These are phyloP conservation scores for Omphalotus olearius DNA, from an alignment of 1,284 basidiomycete genomes.

Conservation along the genomic window DNA sequence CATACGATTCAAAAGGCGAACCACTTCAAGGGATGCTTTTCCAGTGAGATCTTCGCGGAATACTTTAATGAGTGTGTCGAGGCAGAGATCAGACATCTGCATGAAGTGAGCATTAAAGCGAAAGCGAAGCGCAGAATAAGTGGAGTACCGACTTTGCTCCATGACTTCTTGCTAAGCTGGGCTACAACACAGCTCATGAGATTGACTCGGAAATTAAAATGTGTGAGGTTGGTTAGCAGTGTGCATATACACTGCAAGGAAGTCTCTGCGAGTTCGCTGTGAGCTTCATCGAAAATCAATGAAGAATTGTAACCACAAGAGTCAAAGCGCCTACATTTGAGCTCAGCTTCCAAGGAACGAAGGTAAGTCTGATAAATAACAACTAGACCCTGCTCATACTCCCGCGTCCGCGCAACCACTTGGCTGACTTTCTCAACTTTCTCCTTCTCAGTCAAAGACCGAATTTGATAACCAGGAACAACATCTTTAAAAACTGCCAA, in stretches of 20 bases:
- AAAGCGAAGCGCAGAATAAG: slow-evolving; percentile 2
- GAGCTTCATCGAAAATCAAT: slow-evolving; percentile 41
- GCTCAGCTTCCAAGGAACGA: slow-evolving; percentile 78
- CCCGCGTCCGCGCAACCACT: slow-evolving; percentile 84
- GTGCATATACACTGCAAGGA: slow-evolving; percentile 87
- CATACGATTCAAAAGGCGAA: slow-evolving; percentile 93
- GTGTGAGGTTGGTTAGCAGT: slow-evolving; percentile 77
- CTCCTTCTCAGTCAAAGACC: slow-evolving; percentile 86
- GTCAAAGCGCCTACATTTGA: slow-evolving; percentile 63
- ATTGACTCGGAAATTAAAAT: slow-evolving; percentile 97
- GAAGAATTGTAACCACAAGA: slow-evolving; percentile 18
- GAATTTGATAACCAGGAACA: slow-evolving; percentile 88
- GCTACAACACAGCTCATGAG: slow-evolving; percentile 87
- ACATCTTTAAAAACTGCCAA: slow-evolving; percentile 96
- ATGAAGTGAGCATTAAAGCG: slow-evolving; percentile 2
- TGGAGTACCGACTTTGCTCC: slow-evolving; percentile 69
- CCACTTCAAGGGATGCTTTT: slow-evolving; percentile 80
- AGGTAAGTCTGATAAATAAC: slow-evolving; percentile 87
- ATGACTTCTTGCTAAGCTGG: slow-evolving; percentile 79
- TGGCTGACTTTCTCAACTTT: slow-evolving; percentile 93
- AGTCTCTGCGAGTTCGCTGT: slow-evolving; percentile 66
- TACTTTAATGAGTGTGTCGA: slow-evolving; percentile 75
- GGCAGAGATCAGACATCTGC: slow-evolving; percentile 78
- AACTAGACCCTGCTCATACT: slow-evolving; percentile 97
- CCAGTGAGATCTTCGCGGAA: slow-evolving; percentile 82